phyloP scores from a whole-genome alignment of 192 early-diverging fungal genomes.

The Backusella australiensis region DNA sequence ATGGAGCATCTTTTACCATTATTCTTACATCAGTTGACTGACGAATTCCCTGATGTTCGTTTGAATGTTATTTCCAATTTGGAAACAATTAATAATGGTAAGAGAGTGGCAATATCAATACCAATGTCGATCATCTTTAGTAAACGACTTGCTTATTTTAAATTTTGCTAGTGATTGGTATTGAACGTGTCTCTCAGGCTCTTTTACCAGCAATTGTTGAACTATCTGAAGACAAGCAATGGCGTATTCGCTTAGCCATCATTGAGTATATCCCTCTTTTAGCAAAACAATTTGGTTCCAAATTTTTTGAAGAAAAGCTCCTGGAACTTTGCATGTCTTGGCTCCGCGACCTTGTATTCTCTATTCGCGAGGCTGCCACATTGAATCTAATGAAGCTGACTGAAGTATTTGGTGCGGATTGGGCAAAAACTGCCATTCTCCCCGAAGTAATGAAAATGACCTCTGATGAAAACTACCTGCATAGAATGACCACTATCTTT shows the following conservation, averaged over 20 bases:
- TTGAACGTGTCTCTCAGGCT: conserved; percentile 95
- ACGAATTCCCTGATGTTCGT: conserved; percentile 97
- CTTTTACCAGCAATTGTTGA: conserved; percentile 98
- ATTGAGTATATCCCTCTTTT: conserved; percentile 99
- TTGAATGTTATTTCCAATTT: conserved; percentile 99
- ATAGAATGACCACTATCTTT: conserved; percentile 98
- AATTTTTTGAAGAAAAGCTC: conserved; percentile 98
- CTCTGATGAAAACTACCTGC: conserved; percentile 88
- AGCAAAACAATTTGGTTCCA: conserved; percentile 91
- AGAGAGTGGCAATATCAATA: not conserved
- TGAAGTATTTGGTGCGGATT: conserved; percentile 98
- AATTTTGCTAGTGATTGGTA: conserved; percentile 75
- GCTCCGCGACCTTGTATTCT: conserved; percentile 95
- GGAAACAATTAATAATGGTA: conserved; percentile 90
- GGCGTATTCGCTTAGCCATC: conserved; percentile 98
- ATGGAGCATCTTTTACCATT: conserved; percentile 94
- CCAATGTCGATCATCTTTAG: not conserved
- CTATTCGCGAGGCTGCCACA: conserved; percentile 97
- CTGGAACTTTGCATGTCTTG: conserved; percentile 96
- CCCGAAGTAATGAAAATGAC: conserved; percentile 92
- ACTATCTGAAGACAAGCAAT: conserved; percentile 99
- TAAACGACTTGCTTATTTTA: not conserved
- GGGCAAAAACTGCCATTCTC: conserved; percentile 93
- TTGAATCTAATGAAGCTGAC: conserved; percentile 92
- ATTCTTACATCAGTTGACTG: conserved; percentile 95